phyloP scores from a whole-genome alignment of 371 early-diverging fungal species.

The Parasitella parasitica region DNA sequence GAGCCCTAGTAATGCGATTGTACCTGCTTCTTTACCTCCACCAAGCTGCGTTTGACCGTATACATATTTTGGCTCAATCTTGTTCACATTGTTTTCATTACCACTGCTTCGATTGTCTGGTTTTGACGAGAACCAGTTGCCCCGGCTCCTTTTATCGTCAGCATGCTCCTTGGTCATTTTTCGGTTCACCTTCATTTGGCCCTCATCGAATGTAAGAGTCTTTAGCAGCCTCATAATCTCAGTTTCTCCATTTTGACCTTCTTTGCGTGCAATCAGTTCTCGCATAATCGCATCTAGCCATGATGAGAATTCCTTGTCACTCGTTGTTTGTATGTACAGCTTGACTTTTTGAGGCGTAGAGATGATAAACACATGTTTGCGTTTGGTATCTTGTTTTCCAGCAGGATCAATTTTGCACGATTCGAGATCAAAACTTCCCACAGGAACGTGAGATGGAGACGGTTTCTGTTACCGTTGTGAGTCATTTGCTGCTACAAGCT shows the following conservation, averaged over 20 bases:
- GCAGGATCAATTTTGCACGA: slow-evolving; percentile 50
- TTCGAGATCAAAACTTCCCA: slow-evolving; percentile 50
- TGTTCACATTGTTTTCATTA: neutral
- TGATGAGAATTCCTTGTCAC: slow-evolving; percentile 38
- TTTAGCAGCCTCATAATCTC: slow-evolving; percentile 26
- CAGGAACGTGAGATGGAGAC: slow-evolving; percentile 33
- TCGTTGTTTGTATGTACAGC: slow-evolving; percentile 41
- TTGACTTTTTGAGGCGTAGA: slow-evolving; percentile 38
- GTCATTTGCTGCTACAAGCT: no score
- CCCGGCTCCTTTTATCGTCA: slow-evolving; percentile 1
- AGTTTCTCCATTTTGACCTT: slow-evolving; percentile 15
- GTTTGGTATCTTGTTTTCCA: slow-evolving; percentile 32
- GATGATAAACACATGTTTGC: slow-evolving; percentile 33
- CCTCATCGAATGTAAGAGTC: slow-evolving; percentile 20
- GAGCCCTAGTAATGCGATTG: no score
- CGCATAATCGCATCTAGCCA: slow-evolving; percentile 57
- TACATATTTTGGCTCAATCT: slow-evolving; percentile 5
- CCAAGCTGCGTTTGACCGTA: slow-evolving; percentile 8
- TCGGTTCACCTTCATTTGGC: slow-evolving; percentile 29
- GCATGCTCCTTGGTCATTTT: slow-evolving; percentile 17
- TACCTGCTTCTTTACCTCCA: slow-evolving; percentile 12
- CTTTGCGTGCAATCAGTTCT: slow-evolving; percentile 45
- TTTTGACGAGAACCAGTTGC: slow-evolving; percentile 17
- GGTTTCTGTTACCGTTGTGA: slow-evolving; percentile 1
- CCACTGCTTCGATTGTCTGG: neutral